A percentile compares a stretch with the other conserved stretches of the same genome.
Conservation (phyloP, 495 filamentous ascomycete genomes). For the Jackrogersella multiformis region DNA sequence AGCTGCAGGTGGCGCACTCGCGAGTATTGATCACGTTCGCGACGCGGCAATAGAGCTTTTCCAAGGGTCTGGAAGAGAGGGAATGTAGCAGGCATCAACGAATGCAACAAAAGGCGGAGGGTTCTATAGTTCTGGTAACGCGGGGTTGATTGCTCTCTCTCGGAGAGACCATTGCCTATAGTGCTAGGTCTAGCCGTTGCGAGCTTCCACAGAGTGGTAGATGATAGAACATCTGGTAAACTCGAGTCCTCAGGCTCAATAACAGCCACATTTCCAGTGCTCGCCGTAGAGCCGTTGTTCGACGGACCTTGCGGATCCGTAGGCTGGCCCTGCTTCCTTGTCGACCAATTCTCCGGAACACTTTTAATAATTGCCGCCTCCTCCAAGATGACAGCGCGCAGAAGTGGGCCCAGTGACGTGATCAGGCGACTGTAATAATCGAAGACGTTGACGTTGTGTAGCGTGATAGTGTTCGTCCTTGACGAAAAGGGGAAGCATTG, state of each 20-base stretch:
- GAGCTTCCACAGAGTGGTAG: slow-evolving; percentile 38
- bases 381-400: slow-evolving; percentile 83
- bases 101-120: slow-evolving; percentile 78
- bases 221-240: slow-evolving; percentile 34
- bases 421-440: slow-evolving; percentile 79
- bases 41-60: slow-evolving; percentile 77
- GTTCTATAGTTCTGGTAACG: slow-evolving; percentile 81
- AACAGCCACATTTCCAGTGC: slow-evolving; percentile 3
- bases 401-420: slow-evolving; percentile 74
- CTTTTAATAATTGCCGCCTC: slow-evolving; percentile 70
- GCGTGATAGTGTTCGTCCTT: slow-evolving; percentile 48
- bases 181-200: slow-evolving; percentile 20
- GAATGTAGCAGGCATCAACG: slow-evolving; percentile 74
- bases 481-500: slow-evolving; percentile 75
- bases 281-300: neutral
- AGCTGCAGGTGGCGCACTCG: slow-evolving; percentile 75
- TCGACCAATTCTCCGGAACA: slow-evolving; percentile 57
- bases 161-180: slow-evolving; percentile 37
- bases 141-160: slow-evolving; percentile 50
- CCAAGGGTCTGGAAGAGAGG: slow-evolving; percentile 83
- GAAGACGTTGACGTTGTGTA: slow-evolving; percentile 79
- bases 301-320: slow-evolving; percentile 25
- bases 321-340: slow-evolving; percentile 29
- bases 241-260: slow-evolving; percentile 35
- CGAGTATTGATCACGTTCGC: slow-evolving; percentile 68